phyloP scores from a whole-genome alignment of 192 early-diverging fungal species.

The Backusella morwellensis region DNA sequence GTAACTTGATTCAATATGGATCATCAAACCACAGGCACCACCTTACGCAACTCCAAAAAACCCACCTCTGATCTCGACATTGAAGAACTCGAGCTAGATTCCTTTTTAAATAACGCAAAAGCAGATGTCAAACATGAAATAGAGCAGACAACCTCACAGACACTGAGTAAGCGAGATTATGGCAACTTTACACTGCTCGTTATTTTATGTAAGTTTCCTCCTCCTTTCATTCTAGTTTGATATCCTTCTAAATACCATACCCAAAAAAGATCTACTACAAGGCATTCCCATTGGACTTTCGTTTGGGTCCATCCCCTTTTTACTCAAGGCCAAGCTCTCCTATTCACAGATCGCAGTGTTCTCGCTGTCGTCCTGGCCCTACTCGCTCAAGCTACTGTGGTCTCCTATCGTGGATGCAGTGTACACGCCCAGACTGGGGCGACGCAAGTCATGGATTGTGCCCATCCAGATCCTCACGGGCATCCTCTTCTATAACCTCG shows the following conservation, averaged over 20 bases:
- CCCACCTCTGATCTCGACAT: conserved; percentile 5
- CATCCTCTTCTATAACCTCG: conserved; percentile 75
- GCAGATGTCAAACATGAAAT: background rate
- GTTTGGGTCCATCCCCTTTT: conserved; percentile 89
- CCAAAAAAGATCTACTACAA: conserved; percentile 70
- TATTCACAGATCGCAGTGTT: conserved; percentile 95
- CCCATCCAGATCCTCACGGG: conserved; percentile 93
- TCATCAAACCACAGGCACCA: background rate
- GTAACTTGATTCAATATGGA: background rate
- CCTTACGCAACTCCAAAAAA: background rate
- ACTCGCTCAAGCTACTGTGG: conserved; percentile 97
- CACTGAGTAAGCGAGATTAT: conserved; percentile 19
- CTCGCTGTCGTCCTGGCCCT: conserved; percentile 93
- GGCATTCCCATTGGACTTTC: conserved; percentile 92
- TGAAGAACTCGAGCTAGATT: conserved; percentile 20
- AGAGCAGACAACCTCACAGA: background rate
- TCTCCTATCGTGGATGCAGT: conserved; percentile 95
- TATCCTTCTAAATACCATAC: background rate
- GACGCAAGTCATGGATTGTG: conserved; percentile 96
- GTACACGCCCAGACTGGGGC: conserved; percentile 80
- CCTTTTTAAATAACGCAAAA: background rate
- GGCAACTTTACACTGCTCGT: conserved; percentile 53
- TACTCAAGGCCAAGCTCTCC: conserved; percentile 91
- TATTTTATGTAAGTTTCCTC: conserved; percentile 51
- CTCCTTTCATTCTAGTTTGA: background rate